Evolutionary conservation across 176 grass and related monocot species (phyloP).

Genomic region (Elymus sibiricus): DNA sequence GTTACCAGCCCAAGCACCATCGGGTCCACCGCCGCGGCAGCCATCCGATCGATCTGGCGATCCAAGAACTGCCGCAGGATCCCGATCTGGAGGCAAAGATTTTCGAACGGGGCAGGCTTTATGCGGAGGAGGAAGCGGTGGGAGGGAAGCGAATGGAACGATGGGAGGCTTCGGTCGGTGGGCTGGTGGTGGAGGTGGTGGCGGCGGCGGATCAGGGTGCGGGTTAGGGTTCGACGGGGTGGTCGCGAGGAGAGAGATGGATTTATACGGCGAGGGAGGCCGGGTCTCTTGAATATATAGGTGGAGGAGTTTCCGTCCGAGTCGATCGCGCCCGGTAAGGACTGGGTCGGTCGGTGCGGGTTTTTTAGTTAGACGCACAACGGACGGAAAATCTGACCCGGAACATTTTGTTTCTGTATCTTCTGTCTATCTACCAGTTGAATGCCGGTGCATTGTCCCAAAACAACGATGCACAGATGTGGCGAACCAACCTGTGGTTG

Average conservation of each 20-base stretch:
- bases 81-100: not conserved
- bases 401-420: too few species aligned
- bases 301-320: not conserved
- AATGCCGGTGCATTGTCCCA: too few species aligned
- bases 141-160: not conserved
- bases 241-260: not conserved
- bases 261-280: constrained; percentile 6
- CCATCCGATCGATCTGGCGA: constrained; percentile 12
- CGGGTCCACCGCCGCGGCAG: constrained; percentile 20
- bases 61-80: not conserved
- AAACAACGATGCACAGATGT: too few species aligned
- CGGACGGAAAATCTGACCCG: too few species aligned
- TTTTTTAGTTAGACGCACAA: too few species aligned
- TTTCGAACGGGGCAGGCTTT: constrained; percentile 26
- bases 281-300: constrained; percentile 34
- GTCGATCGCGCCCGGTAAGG: constrained; percentile 14
- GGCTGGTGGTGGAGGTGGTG: not conserved
- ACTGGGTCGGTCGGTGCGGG: not conserved
- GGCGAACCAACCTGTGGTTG: too few species aligned
- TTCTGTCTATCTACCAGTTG: too few species aligned
- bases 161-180: not conserved
- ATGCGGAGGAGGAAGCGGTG: not conserved
- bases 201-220: constrained; percentile 8
- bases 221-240: constrained; percentile 12
- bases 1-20: constrained; percentile 16